Evolutionary conservation across 495 filamentous ascomycete species (phyloP), one percentile per base, ranked within the genome.

Genomic region (Friedmanniomyces endolithicus): DNA sequence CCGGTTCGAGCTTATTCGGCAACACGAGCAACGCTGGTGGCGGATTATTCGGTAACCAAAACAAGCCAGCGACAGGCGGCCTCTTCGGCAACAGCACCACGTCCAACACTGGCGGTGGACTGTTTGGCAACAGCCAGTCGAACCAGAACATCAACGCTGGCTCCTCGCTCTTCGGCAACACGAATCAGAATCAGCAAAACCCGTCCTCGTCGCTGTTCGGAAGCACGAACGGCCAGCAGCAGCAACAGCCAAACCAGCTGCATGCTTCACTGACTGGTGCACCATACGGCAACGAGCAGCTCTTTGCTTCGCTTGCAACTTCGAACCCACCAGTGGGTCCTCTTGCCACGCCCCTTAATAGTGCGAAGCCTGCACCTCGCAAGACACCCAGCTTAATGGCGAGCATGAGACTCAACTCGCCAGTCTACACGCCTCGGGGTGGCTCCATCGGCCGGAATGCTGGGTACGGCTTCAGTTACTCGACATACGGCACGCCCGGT

Each of bases 381-480:
- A 79, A 96, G 57, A 92, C 85, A 23, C 88, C 88, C 0, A 80
- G 78, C 31, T 35, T 62, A 25, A 53, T 62, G 27, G 84, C 86
- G 40, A 79, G 86, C 47, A 82, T 85, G 33, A 81, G 87, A 24
- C 77, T 88, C 22, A 73, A 83, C 24, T 95, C 90, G 2, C 92
- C 92, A 2, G 84, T 86, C 52, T 58, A 62, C 51, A 62, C 54
- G 25, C 59, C 59, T 4, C 31, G 59, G 20, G 58, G 53, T 17
- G 48, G 58, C 22, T 48, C 59, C n/a, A 6, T 53, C 27, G 87
- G 84, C 64, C 74, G 76, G n/a, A 50, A 41, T 49, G 76, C 78
- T 46, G 86, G 85, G 2, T 95, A 83, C 66, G 89, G 89, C 8
- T 94, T 95, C 68, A 85, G 83, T 7, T 94, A 94, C 67, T 94